Evolutionary conservation across 495 filamentous ascomycete genomes (phyloP).

Genomic region (Sporormia fimetaria): DNA sequence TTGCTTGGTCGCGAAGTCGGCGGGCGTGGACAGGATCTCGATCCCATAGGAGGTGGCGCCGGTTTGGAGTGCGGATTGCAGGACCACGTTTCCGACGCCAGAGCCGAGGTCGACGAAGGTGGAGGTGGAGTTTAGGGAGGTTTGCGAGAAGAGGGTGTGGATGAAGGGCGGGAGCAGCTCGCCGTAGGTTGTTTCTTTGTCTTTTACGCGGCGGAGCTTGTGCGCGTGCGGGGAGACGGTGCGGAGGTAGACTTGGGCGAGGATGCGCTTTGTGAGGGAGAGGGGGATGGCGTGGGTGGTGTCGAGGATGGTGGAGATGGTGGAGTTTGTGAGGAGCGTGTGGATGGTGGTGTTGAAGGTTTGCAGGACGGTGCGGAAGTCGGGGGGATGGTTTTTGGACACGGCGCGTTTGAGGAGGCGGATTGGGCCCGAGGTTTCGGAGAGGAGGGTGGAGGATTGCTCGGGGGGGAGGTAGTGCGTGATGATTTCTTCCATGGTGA

Average conservation of each 20-base stretch:
- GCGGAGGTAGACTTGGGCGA: conserved; percentile 80
- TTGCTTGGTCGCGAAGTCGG: conserved; percentile 26
- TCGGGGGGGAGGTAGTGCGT: conserved; percentile 61
- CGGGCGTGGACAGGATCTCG: conserved; percentile 60
- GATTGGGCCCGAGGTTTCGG: conserved; percentile 61
- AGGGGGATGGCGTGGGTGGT: conserved; percentile 51
- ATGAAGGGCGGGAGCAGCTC: conserved; percentile 80
- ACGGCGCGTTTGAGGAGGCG: conserved; percentile 59
- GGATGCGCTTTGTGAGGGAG: conserved; percentile 64
- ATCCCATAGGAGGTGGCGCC: conserved; percentile 94
- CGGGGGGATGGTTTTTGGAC: conserved; percentile 49
- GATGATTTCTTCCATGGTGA: conserved; percentile 62
- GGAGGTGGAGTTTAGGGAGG: conserved; percentile 61
- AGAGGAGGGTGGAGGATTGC: conserved; percentile 51
- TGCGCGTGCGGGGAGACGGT: conserved; percentile 84
- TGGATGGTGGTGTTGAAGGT: conserved; percentile 55
- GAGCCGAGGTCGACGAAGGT: conserved; percentile 92
- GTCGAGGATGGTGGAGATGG: conserved; percentile 57
- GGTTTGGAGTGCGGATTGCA: conserved; percentile 87
- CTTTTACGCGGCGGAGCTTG: conserved; percentile 67
- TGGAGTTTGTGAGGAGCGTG: conserved; percentile 39
- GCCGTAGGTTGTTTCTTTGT: conserved; percentile 84
- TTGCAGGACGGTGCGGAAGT: conserved; percentile 56
- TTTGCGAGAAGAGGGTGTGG: conserved; percentile 66
- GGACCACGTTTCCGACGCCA: conserved; percentile 86